Evolutionary conservation across 768 basidiomycete species (phyloP).

Genomic region (Termitomyces sp.): DNA sequence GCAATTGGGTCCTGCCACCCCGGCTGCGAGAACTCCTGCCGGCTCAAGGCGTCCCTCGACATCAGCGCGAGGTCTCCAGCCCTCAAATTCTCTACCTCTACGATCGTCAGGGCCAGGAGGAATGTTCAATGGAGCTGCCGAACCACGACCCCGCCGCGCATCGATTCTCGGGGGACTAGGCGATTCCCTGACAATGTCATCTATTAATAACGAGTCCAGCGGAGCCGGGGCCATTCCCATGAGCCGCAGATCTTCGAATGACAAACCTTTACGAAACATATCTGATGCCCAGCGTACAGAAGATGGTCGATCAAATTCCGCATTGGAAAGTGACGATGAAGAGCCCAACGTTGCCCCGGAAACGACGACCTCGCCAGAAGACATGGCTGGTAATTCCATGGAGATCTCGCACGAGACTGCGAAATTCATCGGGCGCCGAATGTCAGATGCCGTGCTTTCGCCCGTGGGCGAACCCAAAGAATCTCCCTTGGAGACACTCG

Average conservation of each 20-base stretch:
- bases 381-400: constrained; percentile 1
- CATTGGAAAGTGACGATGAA: constrained; percentile 38
- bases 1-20: constrained; percentile 66
- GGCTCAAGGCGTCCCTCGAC: constrained; percentile 18
- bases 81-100: constrained; percentile 18
- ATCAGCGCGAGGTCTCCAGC: constrained; percentile 17
- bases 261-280: constrained; percentile 11
- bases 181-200: constrained; percentile 34
- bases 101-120: constrained; percentile 17
- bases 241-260: constrained; percentile 12
- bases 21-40: constrained; percentile 41
- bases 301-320: constrained; percentile 41
- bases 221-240: constrained; percentile 2
- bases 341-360: constrained; percentile 5
- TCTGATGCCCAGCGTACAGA: constrained; percentile 16
- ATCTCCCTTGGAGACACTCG: constrained; percentile 10
- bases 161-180: constrained; percentile 22
- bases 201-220: constrained; percentile 20
- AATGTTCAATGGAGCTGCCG: constrained; percentile 9
- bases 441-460: constrained; percentile 37
- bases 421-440: constrained; percentile 30
- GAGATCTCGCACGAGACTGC: constrained; percentile 19
- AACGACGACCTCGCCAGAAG: not conserved
- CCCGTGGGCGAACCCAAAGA: constrained; percentile 14
- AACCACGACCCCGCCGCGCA: constrained; percentile 25